These are phyloP conservation scores for Gaillardinia entomophila DNA, from an alignment of 805 yeast species.

Conservation along the genomic window DNA sequence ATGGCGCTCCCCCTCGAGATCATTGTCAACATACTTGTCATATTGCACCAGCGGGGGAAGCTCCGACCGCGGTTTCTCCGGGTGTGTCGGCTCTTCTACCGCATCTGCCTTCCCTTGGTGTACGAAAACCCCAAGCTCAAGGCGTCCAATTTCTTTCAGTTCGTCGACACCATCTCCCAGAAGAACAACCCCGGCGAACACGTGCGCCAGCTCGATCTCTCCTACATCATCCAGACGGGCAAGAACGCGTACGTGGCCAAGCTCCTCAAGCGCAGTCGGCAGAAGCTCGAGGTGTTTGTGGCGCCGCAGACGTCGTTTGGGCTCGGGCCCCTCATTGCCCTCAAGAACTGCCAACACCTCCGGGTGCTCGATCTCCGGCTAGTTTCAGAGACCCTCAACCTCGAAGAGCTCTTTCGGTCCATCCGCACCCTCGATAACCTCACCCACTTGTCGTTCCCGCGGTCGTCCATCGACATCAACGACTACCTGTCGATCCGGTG, in stretches of 20 bases:
- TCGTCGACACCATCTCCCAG: slow-evolving; percentile 62
- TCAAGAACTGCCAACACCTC: slow-evolving; percentile 63
- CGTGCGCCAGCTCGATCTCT: slow-evolving; percentile 65
- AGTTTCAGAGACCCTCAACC: slow-evolving; percentile 85
- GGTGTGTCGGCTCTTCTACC: slow-evolving; percentile 58
- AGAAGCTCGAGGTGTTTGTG: slow-evolving; percentile 57
- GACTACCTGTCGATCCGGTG: slow-evolving; percentile 51
- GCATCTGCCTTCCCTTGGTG: slow-evolving; percentile 54
- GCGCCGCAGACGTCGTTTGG: slow-evolving; percentile 98
- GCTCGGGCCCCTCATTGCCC: slow-evolving; percentile 76
- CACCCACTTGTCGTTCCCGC: slow-evolving; percentile 78
- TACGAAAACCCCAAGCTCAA: slow-evolving; percentile 60
- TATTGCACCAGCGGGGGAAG: slow-evolving; percentile 20
- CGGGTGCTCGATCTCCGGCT: slow-evolving; percentile 69
- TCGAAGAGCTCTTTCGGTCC: slow-evolving; percentile 72
- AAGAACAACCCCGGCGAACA: slow-evolving; percentile 49
- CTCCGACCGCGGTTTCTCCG: slow-evolving; percentile 47
- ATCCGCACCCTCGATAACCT: slow-evolving; percentile 57
- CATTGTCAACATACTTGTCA: slow-evolving; percentile 24
- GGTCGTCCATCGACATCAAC: slow-evolving; percentile 73
- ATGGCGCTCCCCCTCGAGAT: slow-evolving; percentile 33
- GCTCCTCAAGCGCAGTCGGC: slow-evolving; percentile 69
- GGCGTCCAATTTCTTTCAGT: slow-evolving; percentile 62
- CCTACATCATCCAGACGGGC: slow-evolving; percentile 82
- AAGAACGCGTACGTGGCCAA: slow-evolving; percentile 87